Evolutionary conservation across 768 basidiomycete species (phyloP), one percentile per base, ranked within the genome.

Genomic region (Boletus rufocinnamomeus): DNA sequence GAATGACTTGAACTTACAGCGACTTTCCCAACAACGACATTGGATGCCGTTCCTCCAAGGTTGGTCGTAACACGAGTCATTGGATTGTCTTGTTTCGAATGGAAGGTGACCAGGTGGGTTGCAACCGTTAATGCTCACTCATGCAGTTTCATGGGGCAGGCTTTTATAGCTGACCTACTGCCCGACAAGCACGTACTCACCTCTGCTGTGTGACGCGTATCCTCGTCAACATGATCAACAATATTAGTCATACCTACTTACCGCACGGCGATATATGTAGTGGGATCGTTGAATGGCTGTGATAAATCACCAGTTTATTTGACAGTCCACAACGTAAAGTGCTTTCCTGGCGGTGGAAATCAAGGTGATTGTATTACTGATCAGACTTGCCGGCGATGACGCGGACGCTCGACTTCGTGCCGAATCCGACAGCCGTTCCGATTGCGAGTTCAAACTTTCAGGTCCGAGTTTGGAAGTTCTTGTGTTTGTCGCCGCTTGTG

Each of bases 41-140:
- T 55, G 3, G 72, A 71, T 28, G 75, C 74, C 10, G 75, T 72
- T 21, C 76, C 76, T n/a, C 79, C 78, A 16, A 80, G 71, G 17
- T 67, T 75, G 3, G 64, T 66, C 14, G 72, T 73, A 28, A 57
- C 63, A 28, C 55, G 55, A 14, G 68, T 64, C 75, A 78, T 77
- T 14, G 28, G 17, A 6, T 7, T 46, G 2, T 10, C 17, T 45
- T 46, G 27, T 46, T 46, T 46, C 16, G 25, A 45, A 7, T 45
- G 44, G 25, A 27, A 27, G 44, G 23, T 45, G 23, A 25, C 8
- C 4, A 16, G 43, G 21, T 44, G 23, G 43, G 7, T 25, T 45
- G 25, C 25, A 17, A 27, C 14, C 9, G 25, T 45, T 16, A 7
- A 23, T 43, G 4, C 0, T 41, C 40, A n/a, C n/a, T n/a, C 9